These are phyloP conservation scores for Candida neerlandica DNA, from an alignment of 1,139 yeast genomes.

Conservation along the genomic window DNA sequence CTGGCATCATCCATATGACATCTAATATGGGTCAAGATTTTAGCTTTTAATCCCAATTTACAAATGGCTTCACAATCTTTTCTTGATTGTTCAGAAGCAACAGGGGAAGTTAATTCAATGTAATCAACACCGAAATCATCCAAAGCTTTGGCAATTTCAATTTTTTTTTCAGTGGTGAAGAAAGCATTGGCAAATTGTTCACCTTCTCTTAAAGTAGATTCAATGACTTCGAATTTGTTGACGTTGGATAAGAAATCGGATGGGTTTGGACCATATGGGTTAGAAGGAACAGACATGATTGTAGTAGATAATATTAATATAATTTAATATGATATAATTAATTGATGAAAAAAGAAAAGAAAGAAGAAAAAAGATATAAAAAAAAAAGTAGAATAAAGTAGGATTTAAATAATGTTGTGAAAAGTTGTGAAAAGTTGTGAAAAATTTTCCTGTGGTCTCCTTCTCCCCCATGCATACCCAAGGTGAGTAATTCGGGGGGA, in stretches of 20 bases:
- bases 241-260: conserved; percentile 91
- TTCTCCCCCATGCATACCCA: no score
- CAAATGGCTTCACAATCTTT: conserved; percentile 97
- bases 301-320: neutral
- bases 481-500: neutral
- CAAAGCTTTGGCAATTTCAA: conserved; percentile 94
- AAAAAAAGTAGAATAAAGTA: neutral
- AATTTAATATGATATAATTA: neutral
- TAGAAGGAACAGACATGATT: conserved; percentile 23
- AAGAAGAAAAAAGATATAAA: neutral
- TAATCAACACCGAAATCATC: conserved; percentile 98
- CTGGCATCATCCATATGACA: conserved; percentile 99
- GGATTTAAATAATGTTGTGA: conserved; percentile 1
- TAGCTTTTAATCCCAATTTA: conserved; percentile 93
- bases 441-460: neutral
- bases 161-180: conserved; percentile 92
- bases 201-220: conserved; percentile 96
- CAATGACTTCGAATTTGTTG: conserved; percentile 85
- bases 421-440: conserved; percentile 2
- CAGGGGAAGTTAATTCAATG: conserved; percentile 96
- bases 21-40: conserved; percentile 88
- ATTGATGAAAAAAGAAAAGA: neutral
- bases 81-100: conserved; percentile 93
- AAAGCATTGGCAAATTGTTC: conserved; percentile 98
- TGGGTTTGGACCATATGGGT: conserved; percentile 97